phyloP scores from a whole-genome alignment of 2,329 filamentous ascomycete genomes.

The Cytospora piceicola region DNA sequence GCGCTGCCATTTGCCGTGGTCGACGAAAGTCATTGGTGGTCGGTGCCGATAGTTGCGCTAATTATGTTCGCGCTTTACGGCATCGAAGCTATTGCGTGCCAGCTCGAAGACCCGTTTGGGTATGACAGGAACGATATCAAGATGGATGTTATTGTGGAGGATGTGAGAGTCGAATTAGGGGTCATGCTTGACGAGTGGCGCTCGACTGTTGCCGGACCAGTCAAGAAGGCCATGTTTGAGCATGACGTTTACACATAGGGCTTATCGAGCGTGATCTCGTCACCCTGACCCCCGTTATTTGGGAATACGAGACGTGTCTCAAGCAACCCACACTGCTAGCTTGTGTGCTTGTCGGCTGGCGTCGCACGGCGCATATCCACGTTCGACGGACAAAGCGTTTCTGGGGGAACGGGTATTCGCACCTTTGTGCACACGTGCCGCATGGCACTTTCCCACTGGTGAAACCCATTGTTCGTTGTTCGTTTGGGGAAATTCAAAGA shows the following conservation, averaged over 20 bases:
- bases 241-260: conserved; percentile 11
- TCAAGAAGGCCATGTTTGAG: conserved; percentile 19
- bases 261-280: neutral
- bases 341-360: neutral
- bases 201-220: conserved; percentile 15
- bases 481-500: neutral
- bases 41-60: conserved; percentile 12
- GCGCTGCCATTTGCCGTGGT: conserved; percentile 22
- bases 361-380: neutral
- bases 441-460: neutral
- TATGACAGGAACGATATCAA: conserved; percentile 23
- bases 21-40: conserved; percentile 23
- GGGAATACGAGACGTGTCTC: neutral
- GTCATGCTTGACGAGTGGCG: conserved; percentile 24
- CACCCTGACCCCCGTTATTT: neutral
- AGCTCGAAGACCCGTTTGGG: conserved; percentile 20
- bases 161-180: conserved; percentile 17
- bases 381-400: neutral
- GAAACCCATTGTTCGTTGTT: neutral
- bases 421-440: neutral
- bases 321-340: neutral
- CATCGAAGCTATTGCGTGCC: conserved; percentile 20
- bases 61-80: conserved; percentile 21
- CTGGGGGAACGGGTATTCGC: neutral
- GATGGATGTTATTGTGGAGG: conserved; percentile 24